Percentiles rank a stretch among this genome's conserved stretches.
Evolutionary conservation across 306 rosid genomes (phyloP).

Genomic region (Lathyrus aphaca): DNA sequence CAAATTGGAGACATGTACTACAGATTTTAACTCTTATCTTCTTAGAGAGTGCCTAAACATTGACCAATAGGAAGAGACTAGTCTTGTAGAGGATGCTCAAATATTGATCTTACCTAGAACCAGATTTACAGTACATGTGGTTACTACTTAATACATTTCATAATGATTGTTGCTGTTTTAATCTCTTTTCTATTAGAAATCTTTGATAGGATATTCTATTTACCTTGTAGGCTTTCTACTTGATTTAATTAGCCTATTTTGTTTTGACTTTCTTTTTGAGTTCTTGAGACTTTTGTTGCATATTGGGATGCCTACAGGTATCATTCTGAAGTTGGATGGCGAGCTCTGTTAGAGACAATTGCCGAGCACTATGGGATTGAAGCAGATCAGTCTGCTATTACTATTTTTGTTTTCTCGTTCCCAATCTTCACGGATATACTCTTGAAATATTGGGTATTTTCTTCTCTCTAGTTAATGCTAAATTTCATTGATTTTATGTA

Average conservation of each 20-base stretch:
- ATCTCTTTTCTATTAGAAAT: constrained; percentile 6
- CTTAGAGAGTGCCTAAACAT: too few relatives aligned
- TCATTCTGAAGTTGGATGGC: constrained; percentile 99
- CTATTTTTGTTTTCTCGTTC: constrained; percentile 76
- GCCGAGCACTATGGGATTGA: constrained; percentile 90
- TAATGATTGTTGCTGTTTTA: constrained; percentile 5
- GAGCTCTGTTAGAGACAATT: constrained; percentile 76
- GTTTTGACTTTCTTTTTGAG: neutral
- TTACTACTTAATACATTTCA: constrained; percentile 1
- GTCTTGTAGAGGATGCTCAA: too few relatives aligned
- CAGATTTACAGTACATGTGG: too few relatives aligned
- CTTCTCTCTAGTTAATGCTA: constrained; percentile 32
- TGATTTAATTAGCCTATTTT: constrained; percentile 5
- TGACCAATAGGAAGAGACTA: too few relatives aligned
- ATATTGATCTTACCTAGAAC: too few relatives aligned
- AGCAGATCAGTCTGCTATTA: constrained; percentile 72
- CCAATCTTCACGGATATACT: constrained; percentile 88
- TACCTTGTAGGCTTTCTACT: constrained; percentile 19
- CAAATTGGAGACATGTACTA: too few relatives aligned
- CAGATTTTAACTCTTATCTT: too few relatives aligned
- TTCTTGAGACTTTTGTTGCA: constrained; percentile 32
- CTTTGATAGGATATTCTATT: constrained; percentile 15
- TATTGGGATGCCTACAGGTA: constrained; percentile 64
- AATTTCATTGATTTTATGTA: constrained; percentile 15
- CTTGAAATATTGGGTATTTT: constrained; percentile 92